phyloP scores from a whole-genome alignment of 306 rosid genomes.

The Gastrolobium villosum region DNA sequence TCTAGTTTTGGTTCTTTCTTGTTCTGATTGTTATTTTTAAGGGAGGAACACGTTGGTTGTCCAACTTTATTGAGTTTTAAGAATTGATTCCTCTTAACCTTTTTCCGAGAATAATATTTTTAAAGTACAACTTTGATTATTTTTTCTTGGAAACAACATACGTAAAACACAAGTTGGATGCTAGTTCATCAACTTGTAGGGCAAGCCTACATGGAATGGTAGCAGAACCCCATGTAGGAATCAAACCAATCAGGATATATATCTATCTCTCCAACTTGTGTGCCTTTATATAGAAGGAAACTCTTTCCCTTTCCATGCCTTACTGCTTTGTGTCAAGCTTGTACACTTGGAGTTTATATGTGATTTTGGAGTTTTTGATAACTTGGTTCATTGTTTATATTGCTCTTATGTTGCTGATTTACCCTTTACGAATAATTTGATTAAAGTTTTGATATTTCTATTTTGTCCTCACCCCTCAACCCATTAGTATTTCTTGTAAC shows the following conservation, averaged over 20 bases:
- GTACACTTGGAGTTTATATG: not conserved
- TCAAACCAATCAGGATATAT: conserved; percentile 54
- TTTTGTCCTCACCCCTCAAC: conserved; percentile 21
- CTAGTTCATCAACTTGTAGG: conserved; percentile 56
- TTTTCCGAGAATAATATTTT: conserved; percentile 22
- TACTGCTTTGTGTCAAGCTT: conserved; percentile 11
- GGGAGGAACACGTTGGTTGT: conserved; percentile 22
- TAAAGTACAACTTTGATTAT: not conserved
- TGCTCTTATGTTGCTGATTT: conserved; percentile 24
- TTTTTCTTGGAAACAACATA: not conserved
- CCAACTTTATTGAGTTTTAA: conserved; percentile 18
- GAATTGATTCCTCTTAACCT: conserved; percentile 29
- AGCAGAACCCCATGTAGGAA: conserved; percentile 61
- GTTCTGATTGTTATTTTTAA: conserved; percentile 5
- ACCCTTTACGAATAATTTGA: conserved; percentile 18
- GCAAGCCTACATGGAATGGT: conserved; percentile 56
- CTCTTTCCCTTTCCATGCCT: conserved; percentile 51
- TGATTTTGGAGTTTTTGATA: conserved; percentile 11
- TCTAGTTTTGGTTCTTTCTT: conserved; percentile 35
- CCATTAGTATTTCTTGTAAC: conserved; percentile 5
- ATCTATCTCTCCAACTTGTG: conserved; percentile 63
- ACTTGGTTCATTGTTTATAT: conserved; percentile 16
- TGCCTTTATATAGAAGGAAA: conserved; percentile 49
- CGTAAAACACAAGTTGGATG: conserved; percentile 35
- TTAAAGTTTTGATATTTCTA: conserved; percentile 4